phyloP scores from a whole-genome alignment of 139 green algal genomes.

The Coccomyxa sp. region DNA sequence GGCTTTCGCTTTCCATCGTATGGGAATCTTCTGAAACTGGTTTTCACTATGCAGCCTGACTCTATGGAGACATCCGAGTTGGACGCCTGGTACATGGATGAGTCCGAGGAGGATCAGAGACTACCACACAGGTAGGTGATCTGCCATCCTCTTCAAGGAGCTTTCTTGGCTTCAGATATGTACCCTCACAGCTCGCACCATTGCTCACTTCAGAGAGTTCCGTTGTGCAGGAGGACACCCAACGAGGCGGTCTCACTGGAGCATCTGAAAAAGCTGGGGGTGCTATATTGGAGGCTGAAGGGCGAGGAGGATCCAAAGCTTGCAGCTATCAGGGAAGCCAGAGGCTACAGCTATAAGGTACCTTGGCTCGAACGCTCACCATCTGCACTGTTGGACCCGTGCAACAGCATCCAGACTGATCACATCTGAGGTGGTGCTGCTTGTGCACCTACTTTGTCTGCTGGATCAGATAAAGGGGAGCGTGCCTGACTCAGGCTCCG shows the following conservation, averaged over 20 bases:
- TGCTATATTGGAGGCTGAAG: slow-evolving; percentile 79
- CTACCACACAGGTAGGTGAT: slow-evolving; percentile 56
- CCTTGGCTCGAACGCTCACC: too few species aligned
- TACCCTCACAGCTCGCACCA: not conserved
- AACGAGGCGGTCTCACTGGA: slow-evolving; percentile 57
- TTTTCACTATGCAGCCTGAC: slow-evolving; percentile 50
- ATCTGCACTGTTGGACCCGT: too few species aligned
- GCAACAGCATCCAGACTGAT: too few species aligned
- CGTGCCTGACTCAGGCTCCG: too few species aligned
- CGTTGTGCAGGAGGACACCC: slow-evolving; percentile 48
- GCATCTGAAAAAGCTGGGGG: slow-evolving; percentile 64
- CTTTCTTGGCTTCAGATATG: not conserved
- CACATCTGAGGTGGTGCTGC: too few species aligned
- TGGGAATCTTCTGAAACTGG: not conserved
- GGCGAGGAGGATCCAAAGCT: slow-evolving; percentile 66
- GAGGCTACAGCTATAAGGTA: slow-evolving; percentile 63
- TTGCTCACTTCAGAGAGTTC: not conserved
- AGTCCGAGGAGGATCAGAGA: slow-evolving; percentile 64
- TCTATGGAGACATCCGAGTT: slow-evolving; percentile 34
- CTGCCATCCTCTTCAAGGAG: not conserved
- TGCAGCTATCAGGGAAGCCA: slow-evolving; percentile 65
- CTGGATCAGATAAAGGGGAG: too few species aligned
- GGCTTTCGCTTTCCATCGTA: not conserved
- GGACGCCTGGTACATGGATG: slow-evolving; percentile 90
- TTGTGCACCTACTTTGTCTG: too few species aligned